Evolutionary conservation across 192 early-diverging fungal species (phyloP), one percentile per base, ranked within the genome.

Genomic region (Rhizophlyctis rosea): DNA sequence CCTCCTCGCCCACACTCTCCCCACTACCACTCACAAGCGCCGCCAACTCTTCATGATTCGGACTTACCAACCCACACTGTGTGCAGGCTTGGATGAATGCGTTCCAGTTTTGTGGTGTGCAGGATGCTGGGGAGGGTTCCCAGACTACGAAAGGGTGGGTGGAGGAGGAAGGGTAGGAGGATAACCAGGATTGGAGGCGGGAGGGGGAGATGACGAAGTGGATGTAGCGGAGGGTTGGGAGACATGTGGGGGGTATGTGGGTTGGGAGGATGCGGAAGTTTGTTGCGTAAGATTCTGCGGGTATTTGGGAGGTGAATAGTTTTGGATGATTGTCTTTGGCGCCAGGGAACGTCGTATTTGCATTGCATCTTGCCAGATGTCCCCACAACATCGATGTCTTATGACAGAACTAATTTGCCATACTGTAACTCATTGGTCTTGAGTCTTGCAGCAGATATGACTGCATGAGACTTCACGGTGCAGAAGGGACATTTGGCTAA

Each of bases 1-100:
- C n/a, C n/a, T n/a, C n/a, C n/a, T n/a, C n/a, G n/a, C n/a, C n/a
- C n/a, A n/a, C n/a, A n/a, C n/a, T n/a, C n/a, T n/a, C n/a, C n/a
- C n/a, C n/a, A n/a, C n/a, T n/a, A n/a, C n/a, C n/a, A n/a, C n/a
- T n/a, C n/a, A n/a, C n/a, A n/a, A n/a, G n/a, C n/a, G n/a, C n/a
- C n/a, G n/a, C n/a, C 3, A 56, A n/a, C 33, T 67, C 65, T 50
- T 67, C 59, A 31, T 67, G 65, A 28, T 67, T 67, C 50, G 65
- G 65, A 1, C 56, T 59, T 16, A 67, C 65, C 21, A 67, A 36
- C 27, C 21, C 3, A 54, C 23, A 21, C 14, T 18, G 1, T 24
- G 16, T 27, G 49, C 36, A 61, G 11, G 3, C 49, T 4, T 2
- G 25, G 24, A 51, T 57, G 48, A 61, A 28, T 13, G 27, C 50